Evolutionary conservation across 192 early-diverging fungal species (phyloP), one percentile per base, ranked within the genome.

Genomic region (Linderina pennispora): DNA sequence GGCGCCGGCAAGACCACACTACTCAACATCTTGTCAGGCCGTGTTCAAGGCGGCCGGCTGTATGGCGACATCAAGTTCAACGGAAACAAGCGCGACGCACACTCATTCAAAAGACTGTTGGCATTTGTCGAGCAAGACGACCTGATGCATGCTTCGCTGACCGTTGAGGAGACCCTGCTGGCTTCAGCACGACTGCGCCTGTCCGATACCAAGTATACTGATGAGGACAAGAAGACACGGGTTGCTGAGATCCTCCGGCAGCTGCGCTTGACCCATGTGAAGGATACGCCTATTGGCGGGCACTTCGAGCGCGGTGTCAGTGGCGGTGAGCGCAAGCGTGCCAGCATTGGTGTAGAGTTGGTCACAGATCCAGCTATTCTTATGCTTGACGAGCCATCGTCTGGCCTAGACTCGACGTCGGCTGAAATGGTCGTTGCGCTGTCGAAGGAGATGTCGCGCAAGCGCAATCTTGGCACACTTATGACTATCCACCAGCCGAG

Each of bases 401-500:
- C 58, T 62, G 82, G 82, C 3, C 60, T 84, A 17, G 82, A 84
- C 61, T 48, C 76, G 7, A 62, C 56, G 21, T 73, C 74, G 11
- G 75, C 80, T 5, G 50, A 58, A 22, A 57, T 59, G 23, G 41
- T 82, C 11, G 62, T 77, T 23, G 50, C 71, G 38, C 70, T 70
- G 9, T 55, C 79, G 19, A 36, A 49, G 16, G 48, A 62, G 19
- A 51, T 84, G n/a, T 74, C 79, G 5, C 51, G 62, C 28, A 44
- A 48, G 17, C 45, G 56, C 7, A 48, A 69, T 6, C 78, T 77
- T 28, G 81, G 86, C 4, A 69, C 88, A 9, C 53, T 91, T 11
- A 79, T 85, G 44, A 85, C 81, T 4, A 85, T 91, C 49, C 89
- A 91, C 57, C 88, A 90, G 50, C 89, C 89, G 8, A 62, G 79